These are phyloP conservation scores for Kluyveromyces aestuarii DNA, from an alignment of 805 yeast genomes.

Conservation along the genomic window DNA sequence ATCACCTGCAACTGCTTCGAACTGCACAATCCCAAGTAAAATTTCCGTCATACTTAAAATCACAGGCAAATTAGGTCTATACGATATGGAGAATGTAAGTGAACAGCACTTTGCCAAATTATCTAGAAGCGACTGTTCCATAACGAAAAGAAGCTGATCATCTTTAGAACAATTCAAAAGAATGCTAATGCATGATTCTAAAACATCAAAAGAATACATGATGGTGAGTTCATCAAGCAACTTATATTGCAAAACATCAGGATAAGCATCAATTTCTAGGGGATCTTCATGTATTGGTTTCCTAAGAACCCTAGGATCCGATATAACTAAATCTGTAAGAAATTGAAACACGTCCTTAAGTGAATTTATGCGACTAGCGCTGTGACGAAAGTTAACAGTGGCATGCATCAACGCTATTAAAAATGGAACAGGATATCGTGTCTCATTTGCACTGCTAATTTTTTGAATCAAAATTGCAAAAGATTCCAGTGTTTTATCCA, in stretches of 20 bases:
- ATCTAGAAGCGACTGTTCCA: constrained; percentile 12
- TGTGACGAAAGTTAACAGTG: constrained; percentile 48
- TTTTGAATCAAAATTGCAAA: constrained; percentile 22
- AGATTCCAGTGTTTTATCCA: constrained; percentile 18
- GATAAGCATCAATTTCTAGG: constrained; percentile 15
- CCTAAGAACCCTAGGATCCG: constrained; percentile 19
- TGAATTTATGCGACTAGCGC: constrained; percentile 40
- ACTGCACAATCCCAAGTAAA: constrained; percentile 15
- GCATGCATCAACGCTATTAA: constrained; percentile 48
- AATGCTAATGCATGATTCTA: constrained; percentile 33
- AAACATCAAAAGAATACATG: constrained; percentile 43
- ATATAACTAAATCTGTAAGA: constrained; percentile 19
- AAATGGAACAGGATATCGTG: constrained; percentile 42
- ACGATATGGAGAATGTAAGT: constrained; percentile 36
- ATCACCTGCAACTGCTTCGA: constrained; percentile 4
- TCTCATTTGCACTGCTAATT: constrained; percentile 18
- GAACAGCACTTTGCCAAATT: constrained; percentile 27
- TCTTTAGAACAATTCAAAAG: constrained; percentile 14
- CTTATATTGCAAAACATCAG: constrained; percentile 35
- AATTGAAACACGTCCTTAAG: constrained; percentile 26
- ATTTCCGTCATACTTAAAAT: constrained; percentile 47
- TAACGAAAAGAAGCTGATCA: constrained; percentile 18
- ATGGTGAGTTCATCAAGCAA: constrained; percentile 43
- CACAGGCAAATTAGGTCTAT: constrained; percentile 43
- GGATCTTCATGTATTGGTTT: constrained; percentile 15